Conservation (phyloP, 2,329 filamentous ascomycete species). For the Zelopaecilomyces penicillatus region DNA sequence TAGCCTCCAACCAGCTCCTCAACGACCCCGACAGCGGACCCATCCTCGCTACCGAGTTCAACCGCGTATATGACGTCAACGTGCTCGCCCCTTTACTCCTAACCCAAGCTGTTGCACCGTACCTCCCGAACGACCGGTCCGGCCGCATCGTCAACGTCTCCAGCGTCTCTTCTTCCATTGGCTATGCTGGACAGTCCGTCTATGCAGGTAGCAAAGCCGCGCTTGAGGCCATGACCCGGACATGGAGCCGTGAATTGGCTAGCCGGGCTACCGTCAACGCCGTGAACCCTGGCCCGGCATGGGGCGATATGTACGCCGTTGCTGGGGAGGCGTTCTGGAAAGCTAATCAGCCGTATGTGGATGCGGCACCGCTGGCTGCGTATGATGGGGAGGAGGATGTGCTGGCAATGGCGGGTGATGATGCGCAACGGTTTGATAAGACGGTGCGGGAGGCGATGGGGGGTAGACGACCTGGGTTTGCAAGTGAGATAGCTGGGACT, state of each 20-base stretch:
- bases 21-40: slow-evolving; percentile 42
- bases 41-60: slow-evolving; percentile 58
- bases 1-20: slow-evolving; percentile 55
- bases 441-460: slow-evolving; percentile 26
- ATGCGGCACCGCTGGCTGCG: slow-evolving; percentile 25
- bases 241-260: slow-evolving; percentile 49
- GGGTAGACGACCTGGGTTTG: slow-evolving; percentile 25
- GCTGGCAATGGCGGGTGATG: slow-evolving; percentile 19
- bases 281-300: slow-evolving; percentile 49
- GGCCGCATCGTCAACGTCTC: slow-evolving; percentile 48
- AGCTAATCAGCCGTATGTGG: slow-evolving; percentile 30
- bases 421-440: slow-evolving; percentile 25
- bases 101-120: slow-evolving; percentile 61
- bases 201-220: slow-evolving; percentile 53
- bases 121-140: slow-evolving; percentile 61
- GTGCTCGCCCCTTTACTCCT: slow-evolving; percentile 74
- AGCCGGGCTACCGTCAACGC: slow-evolving; percentile 47
- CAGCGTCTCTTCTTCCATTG: slow-evolving; percentile 44
- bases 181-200: slow-evolving; percentile 46
- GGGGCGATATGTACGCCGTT: slow-evolving; percentile 42
- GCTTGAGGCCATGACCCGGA: slow-evolving; percentile 50
- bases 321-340: slow-evolving; percentile 26
- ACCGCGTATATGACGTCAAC: slow-evolving; percentile 67
- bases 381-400: slow-evolving; percentile 25
- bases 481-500: slow-evolving; percentile 56